Conservation (phyloP, 306 rosid genomes). For the Malus sylvestris region DNA sequence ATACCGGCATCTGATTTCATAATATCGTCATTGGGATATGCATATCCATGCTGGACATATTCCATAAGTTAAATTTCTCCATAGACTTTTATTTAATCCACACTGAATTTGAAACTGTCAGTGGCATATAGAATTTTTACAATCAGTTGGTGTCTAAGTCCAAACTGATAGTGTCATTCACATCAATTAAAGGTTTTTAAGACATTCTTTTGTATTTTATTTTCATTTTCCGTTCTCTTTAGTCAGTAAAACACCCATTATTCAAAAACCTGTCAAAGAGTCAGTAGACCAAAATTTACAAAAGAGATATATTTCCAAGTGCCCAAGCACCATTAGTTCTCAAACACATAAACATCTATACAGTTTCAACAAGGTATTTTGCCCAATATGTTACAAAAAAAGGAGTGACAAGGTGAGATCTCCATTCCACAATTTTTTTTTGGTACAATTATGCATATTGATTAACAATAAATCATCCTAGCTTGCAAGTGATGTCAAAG, state of each 20-base stretch:
- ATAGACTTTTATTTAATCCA: conserved; percentile 12
- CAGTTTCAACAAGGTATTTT: not conserved
- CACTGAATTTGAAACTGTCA: not conserved
- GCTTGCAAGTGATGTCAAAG: not conserved
- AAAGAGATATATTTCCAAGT: conserved; percentile 15
- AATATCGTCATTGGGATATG: conserved; percentile 4
- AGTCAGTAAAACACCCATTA: conserved; percentile 7
- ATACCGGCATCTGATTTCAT: conserved; percentile 3
- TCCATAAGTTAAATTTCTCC: conserved; percentile 1
- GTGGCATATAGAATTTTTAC: not conserved
- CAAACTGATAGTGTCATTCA: not conserved
- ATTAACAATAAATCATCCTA: too few relatives aligned
- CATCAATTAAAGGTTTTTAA: not conserved
- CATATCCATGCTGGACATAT: conserved; percentile 15
- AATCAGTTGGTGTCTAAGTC: not conserved
- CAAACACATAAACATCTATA: not conserved
- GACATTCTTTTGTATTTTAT: not conserved
- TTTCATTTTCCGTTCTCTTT: not conserved
- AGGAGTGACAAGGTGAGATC: not conserved
- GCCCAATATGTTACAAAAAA: not conserved
- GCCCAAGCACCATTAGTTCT: not conserved
- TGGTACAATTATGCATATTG: too few relatives aligned
- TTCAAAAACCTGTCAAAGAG: not conserved
- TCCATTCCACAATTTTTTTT: too few relatives aligned
- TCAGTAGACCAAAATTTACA: conserved; percentile 1